Base-by-base conservation (phyloP, 2,329 filamentous ascomycete species). In the Fusarium kyushuense region DNA sequence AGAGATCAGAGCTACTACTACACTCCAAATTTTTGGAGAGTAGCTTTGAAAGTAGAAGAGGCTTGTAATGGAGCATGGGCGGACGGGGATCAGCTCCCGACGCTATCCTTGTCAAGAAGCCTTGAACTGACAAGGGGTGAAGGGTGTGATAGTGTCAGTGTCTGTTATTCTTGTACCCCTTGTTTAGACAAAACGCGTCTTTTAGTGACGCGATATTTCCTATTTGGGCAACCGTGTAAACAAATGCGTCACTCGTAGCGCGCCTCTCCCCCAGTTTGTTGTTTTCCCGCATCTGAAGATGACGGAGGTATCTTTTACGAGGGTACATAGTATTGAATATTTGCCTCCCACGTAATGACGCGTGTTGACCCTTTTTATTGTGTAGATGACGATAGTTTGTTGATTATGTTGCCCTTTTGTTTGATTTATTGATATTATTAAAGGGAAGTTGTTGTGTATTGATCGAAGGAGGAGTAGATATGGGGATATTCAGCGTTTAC, bases 191-290 rank as follows among this genome's bases (percentile, higher is more conserved):
- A 70, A 54, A 78, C 77, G 77, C 77, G 77, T 75, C 72, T 53
- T 64, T 54, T 63, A 76, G 77, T 74, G 78, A 68, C 43, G 42
- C 65, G 66, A 77, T 78, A 78, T 57, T 51, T 66, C 72, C 21
- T 1, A 32, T 63, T 66, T 32, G 46, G 70, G 77, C 63, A 78
- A 74, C 21, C 59, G 48, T 68, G 76, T 79, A 79, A 79, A 79
- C 77, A 79, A 78, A 78, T 77, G 76, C 76, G 75, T 77, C 75
- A 77, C 73, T 72, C 49, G 66, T 57, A 65, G 49, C 63, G 69
- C 60, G 67, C 59, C 40, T 43, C 43, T 63, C 46, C 58, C 63
- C 54, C 51, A 61, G 42, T 53, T 51, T 64, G 58, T 67, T 70
- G 36, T 58, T 70, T 56, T 56, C 43, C 65, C 67, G 62, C 62